These are phyloP conservation scores for Collybiopsis confluens DNA, from an alignment of 768 basidiomycete species.

Conservation along the genomic window DNA sequence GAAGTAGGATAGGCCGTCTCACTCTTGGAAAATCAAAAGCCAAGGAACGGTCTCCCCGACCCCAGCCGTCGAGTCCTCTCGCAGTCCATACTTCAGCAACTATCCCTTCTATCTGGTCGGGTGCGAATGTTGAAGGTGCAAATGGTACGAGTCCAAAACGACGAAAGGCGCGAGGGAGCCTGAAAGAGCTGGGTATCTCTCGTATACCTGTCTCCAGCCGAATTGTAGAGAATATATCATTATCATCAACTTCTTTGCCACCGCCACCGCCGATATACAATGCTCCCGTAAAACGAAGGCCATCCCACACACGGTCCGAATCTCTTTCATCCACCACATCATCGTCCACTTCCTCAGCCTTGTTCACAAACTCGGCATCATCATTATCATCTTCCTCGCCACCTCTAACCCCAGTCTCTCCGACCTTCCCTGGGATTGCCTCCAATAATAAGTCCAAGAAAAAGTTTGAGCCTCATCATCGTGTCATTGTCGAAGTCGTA, in stretches of 20 bases:
- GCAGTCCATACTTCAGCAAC: background rate
- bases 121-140: background rate
- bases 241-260: background rate
- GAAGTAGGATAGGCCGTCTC: background rate
- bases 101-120: constrained; percentile 6
- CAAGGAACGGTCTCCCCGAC: background rate
- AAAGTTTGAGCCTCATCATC: constrained; percentile 8
- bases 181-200: constrained; percentile 8
- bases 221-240: background rate
- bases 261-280: constrained; percentile 1
- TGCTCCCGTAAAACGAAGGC: constrained; percentile 1
- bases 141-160: constrained; percentile 6
- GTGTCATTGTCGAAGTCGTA: constrained; percentile 5
- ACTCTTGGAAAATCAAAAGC: constrained; percentile 2
- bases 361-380: background rate
- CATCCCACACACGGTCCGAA: background rate
- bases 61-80: constrained; percentile 1
- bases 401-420: constrained; percentile 15
- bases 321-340: constrained; percentile 14
- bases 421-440: constrained; percentile 24
- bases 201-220: background rate
- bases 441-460: background rate
- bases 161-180: constrained; percentile 4
- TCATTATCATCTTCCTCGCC: constrained; percentile 12
- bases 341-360: constrained; percentile 10